Conservation (phyloP, 2,329 filamentous ascomycete genomes). For the Mariannaea sp. region DNA sequence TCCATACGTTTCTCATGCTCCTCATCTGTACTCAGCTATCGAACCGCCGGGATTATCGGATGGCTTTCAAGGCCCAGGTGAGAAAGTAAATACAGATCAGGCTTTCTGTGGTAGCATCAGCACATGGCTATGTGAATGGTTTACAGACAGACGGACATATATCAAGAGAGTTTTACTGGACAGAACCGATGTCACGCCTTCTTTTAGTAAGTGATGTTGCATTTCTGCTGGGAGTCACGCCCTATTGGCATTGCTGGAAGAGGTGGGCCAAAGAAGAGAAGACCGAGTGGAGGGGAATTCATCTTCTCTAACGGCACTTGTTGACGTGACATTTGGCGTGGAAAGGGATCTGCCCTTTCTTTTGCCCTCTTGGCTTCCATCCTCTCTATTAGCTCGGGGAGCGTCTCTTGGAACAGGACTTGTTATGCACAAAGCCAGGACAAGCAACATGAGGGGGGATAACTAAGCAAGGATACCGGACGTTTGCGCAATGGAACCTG, state of each 20-base stretch:
- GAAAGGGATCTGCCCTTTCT: conserved; percentile 12
- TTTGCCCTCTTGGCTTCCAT: conserved; percentile 7
- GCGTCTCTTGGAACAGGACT: neutral
- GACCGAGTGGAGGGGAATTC: no score
- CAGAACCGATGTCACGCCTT: conserved; percentile 8
- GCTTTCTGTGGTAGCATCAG: neutral
- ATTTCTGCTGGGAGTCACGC: neutral
- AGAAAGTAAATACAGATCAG: neutral
- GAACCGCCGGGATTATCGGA: neutral
- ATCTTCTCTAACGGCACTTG: neutral
- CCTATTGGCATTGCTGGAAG: neutral
- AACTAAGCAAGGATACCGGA: neutral
- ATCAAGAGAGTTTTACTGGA: conserved; percentile 18
- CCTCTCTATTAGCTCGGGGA: no score
- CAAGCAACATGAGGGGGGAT: no score
- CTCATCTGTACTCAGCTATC: no score
- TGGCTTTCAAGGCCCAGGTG: neutral
- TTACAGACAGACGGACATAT: no score
- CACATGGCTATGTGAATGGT: no score
- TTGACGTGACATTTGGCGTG: conserved; percentile 13
- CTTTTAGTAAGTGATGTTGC: neutral
- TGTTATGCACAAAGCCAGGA: neutral
- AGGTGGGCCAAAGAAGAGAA: neutral
- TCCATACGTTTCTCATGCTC: no score
- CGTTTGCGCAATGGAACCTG: neutral